Conservation (phyloP, 78 protist species). For the Bodo saltans region DNA sequence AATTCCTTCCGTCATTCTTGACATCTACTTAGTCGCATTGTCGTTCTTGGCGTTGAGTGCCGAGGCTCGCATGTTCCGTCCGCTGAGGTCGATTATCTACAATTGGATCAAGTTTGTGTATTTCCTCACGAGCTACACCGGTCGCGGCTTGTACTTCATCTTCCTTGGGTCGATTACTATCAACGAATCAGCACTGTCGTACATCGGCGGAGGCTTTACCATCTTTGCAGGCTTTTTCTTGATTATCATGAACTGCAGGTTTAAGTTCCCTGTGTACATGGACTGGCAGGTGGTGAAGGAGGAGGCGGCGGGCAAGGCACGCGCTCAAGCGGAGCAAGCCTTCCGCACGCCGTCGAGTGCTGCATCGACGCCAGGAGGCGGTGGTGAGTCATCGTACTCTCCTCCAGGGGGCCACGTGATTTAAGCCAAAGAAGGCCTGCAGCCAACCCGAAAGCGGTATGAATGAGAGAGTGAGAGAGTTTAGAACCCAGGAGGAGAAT, state of each 20-base stretch:
- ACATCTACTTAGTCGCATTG: not conserved
- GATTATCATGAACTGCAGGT: not conserved
- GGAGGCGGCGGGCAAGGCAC: too few relatives aligned
- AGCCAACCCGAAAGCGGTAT: too few relatives aligned
- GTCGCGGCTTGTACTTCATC: not conserved
- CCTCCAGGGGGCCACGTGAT: too few relatives aligned
- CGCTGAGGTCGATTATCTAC: not conserved
- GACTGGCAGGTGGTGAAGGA: not conserved
- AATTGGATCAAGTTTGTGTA: not conserved
- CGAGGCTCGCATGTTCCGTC: not conserved
- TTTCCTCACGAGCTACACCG: not conserved
- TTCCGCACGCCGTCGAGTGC: too few relatives aligned
- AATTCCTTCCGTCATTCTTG: not conserved
- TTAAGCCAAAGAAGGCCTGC: too few relatives aligned
- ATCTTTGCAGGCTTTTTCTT: not conserved
- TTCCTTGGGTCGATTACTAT: not conserved
- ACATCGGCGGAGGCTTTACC: not conserved
- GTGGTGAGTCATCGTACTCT: too few relatives aligned
- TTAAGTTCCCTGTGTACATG: not conserved
- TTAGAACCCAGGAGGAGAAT: too few relatives aligned
- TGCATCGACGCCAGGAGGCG: too few relatives aligned
- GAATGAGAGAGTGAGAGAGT: too few relatives aligned
- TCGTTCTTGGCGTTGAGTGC: not conserved
- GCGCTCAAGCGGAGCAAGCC: too few relatives aligned
- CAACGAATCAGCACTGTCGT: not conserved